Base-by-base conservation (phyloP, 768 basidiomycete species). In the Tricholoma bakamatsutake region DNA sequence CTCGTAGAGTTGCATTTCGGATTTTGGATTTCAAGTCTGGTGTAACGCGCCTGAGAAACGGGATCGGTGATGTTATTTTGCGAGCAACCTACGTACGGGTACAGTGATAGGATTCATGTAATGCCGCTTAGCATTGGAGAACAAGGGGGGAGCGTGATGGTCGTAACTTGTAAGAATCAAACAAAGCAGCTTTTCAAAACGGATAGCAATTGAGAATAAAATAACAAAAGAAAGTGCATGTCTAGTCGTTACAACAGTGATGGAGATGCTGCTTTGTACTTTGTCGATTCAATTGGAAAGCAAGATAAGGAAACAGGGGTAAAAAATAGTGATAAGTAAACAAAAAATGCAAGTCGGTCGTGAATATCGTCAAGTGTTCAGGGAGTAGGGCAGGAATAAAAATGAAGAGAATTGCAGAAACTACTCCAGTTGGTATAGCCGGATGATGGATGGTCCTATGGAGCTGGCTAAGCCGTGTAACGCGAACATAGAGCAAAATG, bases 231-330 rank as follows among this genome's bases (percentile, higher is more conserved):
- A 71, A 68, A 71, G 70, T 70, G 80, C 79, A 82, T 85, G 77
- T 86, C 83, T 87, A 85, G 80, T 84, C 80, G 79, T 85, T 87
- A 85, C 84, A 84, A 58, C 84, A 83, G 57, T 60, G 68, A 68
- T 70, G 66, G 66, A 64, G 61, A 60, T 27, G 34, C 27, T 48
- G 28, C 28, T 31, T 24, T 31, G 27, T 40, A 34, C 30, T 46
- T 46, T 24, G 33, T n/a, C 13, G 34, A 42, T 54, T 46, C 53
- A 34, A 5, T 54, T 17, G 18, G 45, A 46, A 39, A 54, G 45
- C 42, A 37, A 47, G 31, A 55, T 45, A 50, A 55, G 40, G 40
- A 37, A 55, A 53, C 39, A 42, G 17, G 15, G 6, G 24, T 24
- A 53, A 18, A 49, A 40, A 40, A 52, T 50, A 31, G 54, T 52